Percentiles rank a stretch among this genome's conserved stretches.
These are phyloP conservation scores for Triticum dicoccoides DNA, from an alignment of 176 grass and related monocot genomes.

Conservation along the genomic window DNA sequence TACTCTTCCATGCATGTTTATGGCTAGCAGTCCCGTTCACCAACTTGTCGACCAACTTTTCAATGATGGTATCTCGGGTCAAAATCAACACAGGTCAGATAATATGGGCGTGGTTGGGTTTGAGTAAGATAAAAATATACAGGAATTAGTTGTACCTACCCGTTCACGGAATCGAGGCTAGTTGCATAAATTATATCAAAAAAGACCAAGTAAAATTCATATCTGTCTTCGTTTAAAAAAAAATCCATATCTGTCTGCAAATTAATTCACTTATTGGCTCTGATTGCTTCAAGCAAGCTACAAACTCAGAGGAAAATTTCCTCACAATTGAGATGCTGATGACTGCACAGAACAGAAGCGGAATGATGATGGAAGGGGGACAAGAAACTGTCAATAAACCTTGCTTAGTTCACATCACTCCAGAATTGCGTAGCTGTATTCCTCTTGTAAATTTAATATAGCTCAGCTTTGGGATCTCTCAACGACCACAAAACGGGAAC, in stretches of 20 bases:
- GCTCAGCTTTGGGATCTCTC: neutral
- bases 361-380: neutral
- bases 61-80: neutral
- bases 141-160: conserved; percentile 33
- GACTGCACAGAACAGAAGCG: neutral
- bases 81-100: neutral
- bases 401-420: no score
- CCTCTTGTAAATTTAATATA: no score
- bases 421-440: no score
- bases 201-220: neutral
- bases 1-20: neutral
- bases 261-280: neutral
- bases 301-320: neutral
- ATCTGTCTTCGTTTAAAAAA: neutral
- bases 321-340: neutral
- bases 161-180: neutral
- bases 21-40: neutral
- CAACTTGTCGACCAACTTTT: neutral
- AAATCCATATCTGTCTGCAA: neutral
- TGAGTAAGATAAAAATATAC: conserved; percentile 13
- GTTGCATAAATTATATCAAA: neutral
- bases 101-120: neutral
- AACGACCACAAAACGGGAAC: neutral
- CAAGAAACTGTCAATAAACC: no score
- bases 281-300: conserved; percentile 30